Evolutionary conservation across 192 early-diverging fungal genomes (phyloP).

Genomic region (Dissophora globulifera): DNA sequence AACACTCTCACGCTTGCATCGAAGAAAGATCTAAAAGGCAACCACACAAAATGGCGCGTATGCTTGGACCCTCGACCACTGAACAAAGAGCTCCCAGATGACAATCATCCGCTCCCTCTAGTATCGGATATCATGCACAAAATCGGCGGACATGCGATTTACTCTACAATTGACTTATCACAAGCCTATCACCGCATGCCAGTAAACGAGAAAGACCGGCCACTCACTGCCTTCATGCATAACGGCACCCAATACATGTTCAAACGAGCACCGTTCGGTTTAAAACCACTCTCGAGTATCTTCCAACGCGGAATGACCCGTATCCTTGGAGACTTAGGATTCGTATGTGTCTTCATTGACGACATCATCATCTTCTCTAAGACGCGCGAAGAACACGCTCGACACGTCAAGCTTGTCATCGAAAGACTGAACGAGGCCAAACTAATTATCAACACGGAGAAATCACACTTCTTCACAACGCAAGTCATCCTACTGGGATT

Average conservation of each 20-base stretch:
- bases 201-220: background rate
- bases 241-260: too few relatives aligned
- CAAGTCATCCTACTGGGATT: conserved; percentile 18
- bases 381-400: background rate
- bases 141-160: background rate
- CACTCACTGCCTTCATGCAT: too few relatives aligned
- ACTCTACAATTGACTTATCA: background rate
- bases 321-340: background rate
- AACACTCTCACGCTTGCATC: conserved; percentile 8
- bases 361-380: conserved; percentile 5
- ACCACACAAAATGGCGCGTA: background rate
- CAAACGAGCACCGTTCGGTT: too few relatives aligned
- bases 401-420: background rate
- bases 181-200: background rate
- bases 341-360: background rate
- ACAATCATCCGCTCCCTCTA: background rate
- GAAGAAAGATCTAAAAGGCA: conserved; percentile 18
- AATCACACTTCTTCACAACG: conserved; percentile 6
- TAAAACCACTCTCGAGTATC: too few relatives aligned
- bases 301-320: background rate
- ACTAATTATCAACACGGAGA: conserved; percentile 8
- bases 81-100: conserved; percentile 8
- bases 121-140: background rate
- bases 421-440: conserved; percentile 4
- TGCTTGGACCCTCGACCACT: conserved; percentile 17